phyloP scores from a whole-genome alignment of 306 rosid genomes.

The Fragaria iinumae region DNA sequence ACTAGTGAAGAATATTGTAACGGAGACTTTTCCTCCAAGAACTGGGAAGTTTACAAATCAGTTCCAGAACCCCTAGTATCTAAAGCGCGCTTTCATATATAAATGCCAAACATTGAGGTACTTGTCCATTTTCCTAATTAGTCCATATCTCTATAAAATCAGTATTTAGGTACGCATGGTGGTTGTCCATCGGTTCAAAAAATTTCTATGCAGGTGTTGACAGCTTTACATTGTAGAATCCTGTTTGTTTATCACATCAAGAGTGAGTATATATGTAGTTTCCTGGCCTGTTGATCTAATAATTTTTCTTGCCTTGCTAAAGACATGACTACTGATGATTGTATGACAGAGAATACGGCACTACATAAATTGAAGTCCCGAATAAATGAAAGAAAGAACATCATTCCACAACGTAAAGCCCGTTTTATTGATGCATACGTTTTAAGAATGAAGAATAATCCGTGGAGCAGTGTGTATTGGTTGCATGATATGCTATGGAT shows the following conservation, averaged over 20 bases:
- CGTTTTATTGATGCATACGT: too few relatives aligned
- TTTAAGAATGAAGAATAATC: too few relatives aligned
- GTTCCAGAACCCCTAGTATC: too few relatives aligned
- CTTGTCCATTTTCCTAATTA: not conserved
- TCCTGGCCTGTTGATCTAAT: not conserved
- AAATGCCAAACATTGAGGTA: not conserved
- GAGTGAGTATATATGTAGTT: not conserved
- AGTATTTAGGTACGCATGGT: not conserved
- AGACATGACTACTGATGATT: too few relatives aligned
- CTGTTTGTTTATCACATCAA: not conserved
- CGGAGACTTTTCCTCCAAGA: too few relatives aligned
- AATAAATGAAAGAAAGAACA: too few relatives aligned
- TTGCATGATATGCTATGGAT: not conserved
- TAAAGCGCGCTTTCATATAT: too few relatives aligned
- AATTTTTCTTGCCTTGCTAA: not conserved
- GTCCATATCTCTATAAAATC: not conserved
- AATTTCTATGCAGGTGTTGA: not conserved
- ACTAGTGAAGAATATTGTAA: too few relatives aligned
- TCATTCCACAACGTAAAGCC: too few relatives aligned
- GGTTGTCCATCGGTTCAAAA: not conserved
- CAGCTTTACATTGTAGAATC: not conserved
- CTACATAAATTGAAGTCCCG: too few relatives aligned
- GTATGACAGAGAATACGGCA: too few relatives aligned
- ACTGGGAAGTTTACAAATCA: too few relatives aligned
- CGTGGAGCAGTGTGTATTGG: not conserved